Conservation (phyloP, 139 green algal species). For the Closterium sp. region DNA sequence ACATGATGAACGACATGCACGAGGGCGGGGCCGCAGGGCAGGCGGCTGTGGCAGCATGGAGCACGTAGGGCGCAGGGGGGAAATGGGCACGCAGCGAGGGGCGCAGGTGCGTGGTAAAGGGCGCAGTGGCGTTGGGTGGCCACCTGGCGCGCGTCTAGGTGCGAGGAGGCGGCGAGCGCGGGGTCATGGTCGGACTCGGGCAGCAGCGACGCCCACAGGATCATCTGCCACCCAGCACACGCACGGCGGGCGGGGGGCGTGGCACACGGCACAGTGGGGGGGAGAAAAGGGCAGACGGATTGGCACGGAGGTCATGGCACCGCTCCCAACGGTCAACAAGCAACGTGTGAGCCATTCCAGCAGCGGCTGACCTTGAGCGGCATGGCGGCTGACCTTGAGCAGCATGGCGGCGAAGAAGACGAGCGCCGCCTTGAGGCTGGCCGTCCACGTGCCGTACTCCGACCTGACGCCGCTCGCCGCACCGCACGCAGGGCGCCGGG, state of each 20-base stretch:
- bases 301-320: neutral
- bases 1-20: neutral
- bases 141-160: neutral
- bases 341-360: neutral
- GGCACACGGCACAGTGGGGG: too few relatives aligned
- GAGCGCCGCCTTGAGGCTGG: conserved; percentile 8
- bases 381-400: conserved; percentile 16
- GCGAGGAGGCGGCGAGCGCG: neutral
- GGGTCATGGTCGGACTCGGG: conserved; percentile 1
- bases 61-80: neutral
- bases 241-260: neutral
- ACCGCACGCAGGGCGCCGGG: too few relatives aligned
- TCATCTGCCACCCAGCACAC: conserved; percentile 14
- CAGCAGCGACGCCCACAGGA: conserved; percentile 13
- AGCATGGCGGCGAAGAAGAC: conserved; percentile 24
- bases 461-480: too few relatives aligned
- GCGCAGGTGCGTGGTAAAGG: neutral
- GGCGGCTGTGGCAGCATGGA: neutral
- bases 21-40: neutral
- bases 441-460: conserved; percentile 28
- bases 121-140: neutral
- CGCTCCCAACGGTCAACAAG: neutral
- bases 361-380: neutral
- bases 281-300: neutral
- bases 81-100: neutral